phyloP scores from a whole-genome alignment of 768 basidiomycete species.

The Serendipita vermifera region DNA sequence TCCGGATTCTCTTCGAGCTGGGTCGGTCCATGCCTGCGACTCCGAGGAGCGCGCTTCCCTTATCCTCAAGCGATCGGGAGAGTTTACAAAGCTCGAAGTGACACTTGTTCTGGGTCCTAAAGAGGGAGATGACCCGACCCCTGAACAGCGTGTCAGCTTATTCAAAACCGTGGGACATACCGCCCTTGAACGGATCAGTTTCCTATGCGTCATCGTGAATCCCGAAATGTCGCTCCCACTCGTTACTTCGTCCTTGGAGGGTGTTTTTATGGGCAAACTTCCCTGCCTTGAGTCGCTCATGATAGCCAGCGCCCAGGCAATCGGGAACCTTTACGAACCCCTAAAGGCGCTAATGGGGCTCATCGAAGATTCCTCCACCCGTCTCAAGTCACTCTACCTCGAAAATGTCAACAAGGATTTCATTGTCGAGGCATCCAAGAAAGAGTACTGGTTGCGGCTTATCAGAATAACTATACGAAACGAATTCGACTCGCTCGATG shows the following conservation, averaged over 20 bases:
- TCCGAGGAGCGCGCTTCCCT: not conserved
- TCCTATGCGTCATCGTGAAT: constrained; percentile 6
- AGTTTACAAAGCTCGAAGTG: not conserved
- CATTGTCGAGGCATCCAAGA: not conserved
- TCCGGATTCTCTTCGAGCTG: constrained; percentile 1
- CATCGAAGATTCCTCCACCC: not conserved
- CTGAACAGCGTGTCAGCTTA: not conserved
- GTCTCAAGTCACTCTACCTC: not conserved
- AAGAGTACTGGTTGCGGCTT: not conserved
- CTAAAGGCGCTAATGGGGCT: not conserved
- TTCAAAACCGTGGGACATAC: not conserved
- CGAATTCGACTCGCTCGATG: constrained; percentile 2
- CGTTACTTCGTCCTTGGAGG: not conserved
- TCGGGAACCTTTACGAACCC: not conserved
- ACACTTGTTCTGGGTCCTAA: constrained; percentile 5
- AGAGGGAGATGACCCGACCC: not conserved
- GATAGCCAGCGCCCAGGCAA: not conserved
- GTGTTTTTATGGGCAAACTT: not conserved
- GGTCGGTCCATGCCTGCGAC: not conserved
- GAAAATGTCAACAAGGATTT: constrained; percentile 5
- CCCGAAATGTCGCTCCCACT: not conserved
- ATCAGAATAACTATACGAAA: not conserved
- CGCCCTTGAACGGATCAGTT: not conserved
- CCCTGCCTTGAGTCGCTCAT: not conserved
- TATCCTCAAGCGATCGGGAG: not conserved